These are phyloP conservation scores for Dactylorhiza incarnata DNA, from an alignment of 106 monocot genomes.

Conservation along the genomic window DNA sequence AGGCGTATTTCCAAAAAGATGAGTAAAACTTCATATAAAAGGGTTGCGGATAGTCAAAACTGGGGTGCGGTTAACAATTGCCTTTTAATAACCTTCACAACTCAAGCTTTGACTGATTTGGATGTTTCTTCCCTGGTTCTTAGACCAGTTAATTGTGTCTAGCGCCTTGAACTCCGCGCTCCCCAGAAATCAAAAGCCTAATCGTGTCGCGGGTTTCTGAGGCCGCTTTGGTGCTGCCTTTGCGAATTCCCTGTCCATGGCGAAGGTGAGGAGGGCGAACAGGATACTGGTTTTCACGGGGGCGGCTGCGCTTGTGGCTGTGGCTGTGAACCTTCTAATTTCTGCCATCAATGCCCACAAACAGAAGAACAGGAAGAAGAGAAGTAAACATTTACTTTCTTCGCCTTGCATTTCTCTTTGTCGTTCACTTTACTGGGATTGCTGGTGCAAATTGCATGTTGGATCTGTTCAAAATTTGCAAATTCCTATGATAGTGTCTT, in stretches of 20 bases:
- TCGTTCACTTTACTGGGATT: background rate
- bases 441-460: background rate
- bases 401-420: background rate
- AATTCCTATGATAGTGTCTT: background rate
- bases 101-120: too few relatives aligned
- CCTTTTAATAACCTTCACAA: too few relatives aligned
- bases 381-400: background rate
- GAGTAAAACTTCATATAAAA: too few relatives aligned
- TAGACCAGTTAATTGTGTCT: too few relatives aligned
- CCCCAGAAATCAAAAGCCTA: background rate
- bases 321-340: conserved; percentile 34
- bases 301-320: conserved; percentile 38
- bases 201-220: background rate
- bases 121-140: too few relatives aligned
- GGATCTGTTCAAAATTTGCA: background rate
- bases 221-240: background rate
- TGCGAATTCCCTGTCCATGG: background rate
- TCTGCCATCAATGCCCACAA: conserved; percentile 28
- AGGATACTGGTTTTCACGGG: conserved; percentile 27
- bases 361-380: conserved; percentile 13
- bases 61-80: too few relatives aligned
- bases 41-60: too few relatives aligned
- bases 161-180: too few relatives aligned
- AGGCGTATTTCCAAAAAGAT: too few relatives aligned
- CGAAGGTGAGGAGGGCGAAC: conserved; percentile 13